Evolutionary conservation across 805 yeast species (phyloP), one percentile per base, ranked within the genome.

Genomic region (Yarrowia keelungensis): DNA sequence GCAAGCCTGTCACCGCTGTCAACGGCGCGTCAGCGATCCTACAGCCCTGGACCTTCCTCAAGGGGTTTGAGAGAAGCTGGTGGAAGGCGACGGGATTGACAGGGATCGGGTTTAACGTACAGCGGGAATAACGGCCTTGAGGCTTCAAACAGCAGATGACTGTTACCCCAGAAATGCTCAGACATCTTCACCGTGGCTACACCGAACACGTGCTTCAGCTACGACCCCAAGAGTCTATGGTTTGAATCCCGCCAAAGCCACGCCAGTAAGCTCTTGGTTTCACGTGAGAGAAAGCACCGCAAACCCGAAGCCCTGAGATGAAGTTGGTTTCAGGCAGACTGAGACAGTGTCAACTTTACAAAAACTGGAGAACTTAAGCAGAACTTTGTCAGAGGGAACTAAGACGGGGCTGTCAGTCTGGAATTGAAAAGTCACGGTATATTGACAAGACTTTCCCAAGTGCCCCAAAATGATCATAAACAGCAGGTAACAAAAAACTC

Each of bases 231-330:
- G 32, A 10, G 19, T 16, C 16, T 43, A 26, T 26, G 32, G 32
- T 26, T 16, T 16, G 26, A 3, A 15, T 1, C 8, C 19, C 32
- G 19, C 26, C 12, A 43, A 43, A 43, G 26, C 47, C 47, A 43
- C 47, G 47, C 11, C 26, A 16, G 26, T 16, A 43, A 16, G 16
- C 26, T 47, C 51, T 19, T 14, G 19, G 53, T 49, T 49, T 49
- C 53, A 49, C 53, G 39, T 49, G 39, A 49, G 53, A 26, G 53
- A 49, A 49, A 32, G 53, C 16, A 26, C 39, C 39, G 19, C 53
- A 26, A 49, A 49, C 19, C 38, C 38, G 15, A 49, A 49, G 53
- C 39, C 53, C 53, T 49, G 53, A 49, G 19, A 49, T 49, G 38
- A 49, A 49, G 53, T 32, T 49, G 53, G 38, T 2, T 15, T 32